Evolutionary conservation across 2,329 filamentous ascomycete genomes (phyloP), one percentile per base, ranked within the genome.

Genomic region (Leptographium radiaticola): DNA sequence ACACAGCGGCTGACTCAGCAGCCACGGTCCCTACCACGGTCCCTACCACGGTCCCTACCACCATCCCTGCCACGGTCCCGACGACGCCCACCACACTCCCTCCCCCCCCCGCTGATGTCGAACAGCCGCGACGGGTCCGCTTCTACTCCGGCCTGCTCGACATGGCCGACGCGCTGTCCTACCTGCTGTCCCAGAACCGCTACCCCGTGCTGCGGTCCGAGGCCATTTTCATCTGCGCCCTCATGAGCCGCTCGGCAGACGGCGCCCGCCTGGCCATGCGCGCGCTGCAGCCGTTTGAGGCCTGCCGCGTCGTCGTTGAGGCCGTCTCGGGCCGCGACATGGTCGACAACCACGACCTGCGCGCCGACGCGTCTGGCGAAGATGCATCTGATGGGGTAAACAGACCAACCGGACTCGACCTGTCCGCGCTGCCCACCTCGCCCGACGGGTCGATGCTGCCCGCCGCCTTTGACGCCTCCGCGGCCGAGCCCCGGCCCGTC

Each of bases 151-250:
- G 62, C 30, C 75, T 80, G 61, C 57, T 60, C 4, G 57, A 67
- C 20, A 62, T 80, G 13, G 60, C 65, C 15, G 61, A 66, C 9
- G 67, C 72, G 0, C 67, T 84, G 8, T 62, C 70, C 1, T 78
- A 74, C 59, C 71, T 84, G 31, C 68, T 81, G 30, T 73, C 69
- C 2, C 80, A 84, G 61, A 67, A 65, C 4, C 81, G 79, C 58
- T 84, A 79, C 71, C 76, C 79, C 0, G 70, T 75, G 2, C 68
- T 84, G 2, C 71, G 77, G 18, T 80, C 78, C 42, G 81, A 84
- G 61, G 72, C 75, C 3, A 79, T 80, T 74, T 83, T 84, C 57
- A 73, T 81, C 7, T 71, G 82, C 51, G 81, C 81, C 2, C 71
- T 84, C 38, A 77, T 83, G 72, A 73, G 74, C 43, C 71, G 78